These are phyloP conservation scores for Picea glauca DNA, from an alignment of 75 land plant species.

Conservation along the genomic window DNA sequence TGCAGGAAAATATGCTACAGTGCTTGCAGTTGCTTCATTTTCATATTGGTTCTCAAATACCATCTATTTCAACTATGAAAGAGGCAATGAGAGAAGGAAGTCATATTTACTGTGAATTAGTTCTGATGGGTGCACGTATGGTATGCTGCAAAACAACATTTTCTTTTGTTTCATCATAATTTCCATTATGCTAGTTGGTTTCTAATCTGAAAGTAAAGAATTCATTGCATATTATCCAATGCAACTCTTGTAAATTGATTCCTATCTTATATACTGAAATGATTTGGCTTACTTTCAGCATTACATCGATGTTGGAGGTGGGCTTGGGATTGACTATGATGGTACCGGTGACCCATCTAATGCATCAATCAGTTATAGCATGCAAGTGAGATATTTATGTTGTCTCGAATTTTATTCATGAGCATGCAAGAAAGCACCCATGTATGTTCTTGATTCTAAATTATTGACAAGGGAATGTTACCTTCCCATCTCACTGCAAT, in stretches of 20 bases:
- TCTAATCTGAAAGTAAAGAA: background rate
- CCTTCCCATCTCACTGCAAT: background rate
- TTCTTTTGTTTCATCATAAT: background rate
- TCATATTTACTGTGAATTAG: slow-evolving; percentile 47
- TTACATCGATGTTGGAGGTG: slow-evolving; percentile 52
- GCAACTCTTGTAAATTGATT: background rate
- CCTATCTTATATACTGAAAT: background rate
- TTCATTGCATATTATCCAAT: background rate
- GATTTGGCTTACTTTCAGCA: slow-evolving; percentile 18
- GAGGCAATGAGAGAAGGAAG: slow-evolving; percentile 44
- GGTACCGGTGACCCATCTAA: slow-evolving; percentile 28
- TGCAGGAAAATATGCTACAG: slow-evolving; percentile 50
- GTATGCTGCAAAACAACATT: slow-evolving; percentile 2
- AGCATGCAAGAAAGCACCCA: background rate
- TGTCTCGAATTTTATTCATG: background rate
- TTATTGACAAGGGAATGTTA: background rate
- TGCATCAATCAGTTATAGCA: slow-evolving; percentile 37
- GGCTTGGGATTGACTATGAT: slow-evolving; percentile 49
- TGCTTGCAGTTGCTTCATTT: slow-evolving; percentile 49
- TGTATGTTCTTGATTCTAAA: background rate
- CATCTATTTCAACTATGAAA: slow-evolving; percentile 30
- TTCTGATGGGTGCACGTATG: slow-evolving; percentile 48
- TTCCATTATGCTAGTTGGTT: background rate
- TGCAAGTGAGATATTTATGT: slow-evolving; percentile 31
- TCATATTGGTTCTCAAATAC: slow-evolving; percentile 50